These are phyloP conservation scores for Claviceps spartinae DNA, from an alignment of 2,329 filamentous ascomycete genomes.

Conservation along the genomic window DNA sequence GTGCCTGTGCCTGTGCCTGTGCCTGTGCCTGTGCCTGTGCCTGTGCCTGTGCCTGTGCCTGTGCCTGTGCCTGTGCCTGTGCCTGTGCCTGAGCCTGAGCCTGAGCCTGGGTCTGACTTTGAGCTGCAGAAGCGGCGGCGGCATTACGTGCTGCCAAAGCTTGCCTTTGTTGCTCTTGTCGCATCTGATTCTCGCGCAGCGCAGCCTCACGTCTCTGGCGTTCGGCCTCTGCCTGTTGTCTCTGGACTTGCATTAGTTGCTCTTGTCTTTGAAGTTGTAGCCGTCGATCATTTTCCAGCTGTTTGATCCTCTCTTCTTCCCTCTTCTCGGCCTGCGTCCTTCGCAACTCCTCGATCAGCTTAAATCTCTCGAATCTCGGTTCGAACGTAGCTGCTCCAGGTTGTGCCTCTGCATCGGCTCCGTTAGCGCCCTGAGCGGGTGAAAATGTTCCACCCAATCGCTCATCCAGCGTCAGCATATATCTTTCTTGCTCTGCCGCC, in stretches of 20 bases:
- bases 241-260: slow-evolving; percentile 31
- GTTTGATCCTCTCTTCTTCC: slow-evolving; percentile 59
- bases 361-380: slow-evolving; percentile 80
- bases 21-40: slow-evolving; percentile 7
- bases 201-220: slow-evolving; percentile 24
- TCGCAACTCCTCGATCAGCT: slow-evolving; percentile 76
- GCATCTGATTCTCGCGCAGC: slow-evolving; percentile 21
- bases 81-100: slow-evolving; percentile 13
- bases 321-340: slow-evolving; percentile 63
- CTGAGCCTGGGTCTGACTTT: slow-evolving; percentile 10
- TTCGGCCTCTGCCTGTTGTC: slow-evolving; percentile 30
- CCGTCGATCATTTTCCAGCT: slow-evolving; percentile 44
- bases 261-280: slow-evolving; percentile 32
- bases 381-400: slow-evolving; percentile 64
- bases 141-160: slow-evolving; percentile 16
- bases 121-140: slow-evolving; percentile 14
- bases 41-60: slow-evolving; percentile 1
- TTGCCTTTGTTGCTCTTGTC: slow-evolving; percentile 24
- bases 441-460: slow-evolving; percentile 50
- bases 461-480: slow-evolving; percentile 88
- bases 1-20: slow-evolving; percentile 1
- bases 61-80: slow-evolving; percentile 8
- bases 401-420: slow-evolving; percentile 59
- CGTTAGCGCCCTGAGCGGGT: slow-evolving; percentile 41
- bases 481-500: slow-evolving; percentile 77